Evolutionary conservation across 352 stramenopile species (phyloP), one percentile per base, ranked within the genome.

Genomic region (Phytopythium boreale): DNA sequence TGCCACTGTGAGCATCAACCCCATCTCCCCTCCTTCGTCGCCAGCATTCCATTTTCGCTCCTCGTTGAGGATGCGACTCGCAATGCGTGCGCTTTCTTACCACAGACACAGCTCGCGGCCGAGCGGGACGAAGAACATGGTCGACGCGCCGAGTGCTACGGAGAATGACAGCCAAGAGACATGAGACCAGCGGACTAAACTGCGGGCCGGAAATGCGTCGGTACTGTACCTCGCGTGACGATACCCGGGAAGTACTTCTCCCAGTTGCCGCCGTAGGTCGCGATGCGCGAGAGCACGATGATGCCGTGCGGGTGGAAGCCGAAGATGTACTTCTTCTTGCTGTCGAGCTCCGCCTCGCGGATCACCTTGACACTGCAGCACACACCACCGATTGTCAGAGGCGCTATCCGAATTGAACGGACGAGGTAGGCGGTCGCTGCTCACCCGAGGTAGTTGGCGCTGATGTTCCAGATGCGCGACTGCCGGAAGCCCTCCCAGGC

Each of bases 301-400:
- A 92, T 90, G 29, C 81, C 84, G 59, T 92, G 84, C 24, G 84
- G 84, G 59, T 93, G 82, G 62, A 78, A 90, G 50, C 76, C 82
- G 59, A 92, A 92, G 43, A 92, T 75, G 70, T 88, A 90, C 66
- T 84, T 86, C 71, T 90, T 87, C 43, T 43, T 74, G 37, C 66
- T 65, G 59, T 92, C 84, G 31, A 92, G 71, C 47, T 73, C 72
- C 50, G 84, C 60, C 69, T 92, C 81, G 7, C 84, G 81, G 47
- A 92, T 76, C 58, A 90, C 63, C 66, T 90, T 84, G 53, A 88
- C 44, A 12, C 76, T 79, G 55, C 26, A 22, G 20, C 22, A 1
- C 22, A 37, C 19, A 47, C n/a, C 3, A 34, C n/a, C 7, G 2
- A 47, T 5, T 6, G 31, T 36, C 15, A 14, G 12, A 2, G 8